Evolutionary conservation across 106 monocot genomes (phyloP), one percentile per base, ranked within the genome.

Genomic region (Chionographis japonica): DNA sequence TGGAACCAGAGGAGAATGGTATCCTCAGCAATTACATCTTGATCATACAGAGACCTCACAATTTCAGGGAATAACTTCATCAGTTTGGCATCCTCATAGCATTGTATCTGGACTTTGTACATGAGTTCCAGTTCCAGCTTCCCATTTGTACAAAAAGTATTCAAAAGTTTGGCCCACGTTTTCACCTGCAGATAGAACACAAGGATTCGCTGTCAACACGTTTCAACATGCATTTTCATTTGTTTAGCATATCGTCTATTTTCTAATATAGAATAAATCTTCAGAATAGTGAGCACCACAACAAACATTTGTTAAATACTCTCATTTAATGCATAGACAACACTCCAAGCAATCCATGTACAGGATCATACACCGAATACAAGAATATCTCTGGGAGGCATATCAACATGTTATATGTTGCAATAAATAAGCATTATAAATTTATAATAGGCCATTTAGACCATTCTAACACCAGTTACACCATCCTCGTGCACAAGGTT

Each of bases 51-150:
- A 60, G 95, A 88, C 54, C 95, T 88, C 18, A 95, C 74, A 39
- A 95, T 91, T 74, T 95, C 95, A 46, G 95, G 95, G 75, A 95
- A 95, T 64, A 95, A 55, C 81, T 91, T 95, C 88, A 91, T 95
- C 69, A 95, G 72, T 69, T 95, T 95, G n/a, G 91, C 88, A 82
- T 95, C 95, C 66, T 95, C 95, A 49, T 95, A 95, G 71, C 95
- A 95, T 62, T 95, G 95, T 19, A 88, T 76, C 76, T 95, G 95
- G 58, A 95, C 88, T 74, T 95, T 91, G 88, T 95, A 91, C 36
- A 95, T 88, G 62, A 95, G 84, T 75, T 86, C 95, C 68, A 91
- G 79, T 75, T 95, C 91, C 15, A 95, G 78, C 70, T 80, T 85
- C 63, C 95, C 95, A 69, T 68, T 91, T 36, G 88, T 81, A 53